Evolutionary conservation across 257 asterid genomes (phyloP).

Genomic region (Sherardia arvensis): DNA sequence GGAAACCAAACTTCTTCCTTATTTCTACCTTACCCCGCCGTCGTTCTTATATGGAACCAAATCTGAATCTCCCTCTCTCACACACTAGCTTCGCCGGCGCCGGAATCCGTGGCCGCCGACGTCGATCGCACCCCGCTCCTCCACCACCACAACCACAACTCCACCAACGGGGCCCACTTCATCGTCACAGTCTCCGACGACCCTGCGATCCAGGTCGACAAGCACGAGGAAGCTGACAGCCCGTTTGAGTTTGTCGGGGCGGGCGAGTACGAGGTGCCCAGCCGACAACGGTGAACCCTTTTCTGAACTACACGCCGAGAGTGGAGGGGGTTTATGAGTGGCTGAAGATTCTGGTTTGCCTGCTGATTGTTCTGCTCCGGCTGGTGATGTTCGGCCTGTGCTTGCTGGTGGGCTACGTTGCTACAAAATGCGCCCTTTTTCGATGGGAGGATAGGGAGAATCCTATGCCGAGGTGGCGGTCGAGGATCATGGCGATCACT

Average conservation of each 20-base stretch:
- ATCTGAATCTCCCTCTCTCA: conserved; percentile 4
- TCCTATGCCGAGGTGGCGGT: conserved; percentile 88
- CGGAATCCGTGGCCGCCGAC: conserved; percentile 20
- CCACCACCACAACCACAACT: conserved; percentile 13
- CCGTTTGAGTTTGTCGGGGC: conserved; percentile 66
- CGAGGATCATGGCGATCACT: conserved; percentile 79
- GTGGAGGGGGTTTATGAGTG: conserved; percentile 88
- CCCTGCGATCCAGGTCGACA: conserved; percentile 4
- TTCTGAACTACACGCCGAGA: conserved; percentile 48
- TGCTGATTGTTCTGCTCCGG: conserved; percentile 61
- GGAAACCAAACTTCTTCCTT: too few relatives aligned
- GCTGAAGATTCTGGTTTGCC: conserved; percentile 62
- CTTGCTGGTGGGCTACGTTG: conserved; percentile 55
- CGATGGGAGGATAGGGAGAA: conserved; percentile 81
- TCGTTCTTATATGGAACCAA: too few relatives aligned
- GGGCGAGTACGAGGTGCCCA: conserved; percentile 49
- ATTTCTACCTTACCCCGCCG: too few relatives aligned
- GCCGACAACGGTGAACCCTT: conserved; percentile 71
- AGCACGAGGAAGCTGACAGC: conserved; percentile 12
- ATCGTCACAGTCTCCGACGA: conserved; percentile 42
- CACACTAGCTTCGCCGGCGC: conserved; percentile 24
- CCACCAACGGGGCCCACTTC: conserved; percentile 24
- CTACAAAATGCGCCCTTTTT: conserved; percentile 46
- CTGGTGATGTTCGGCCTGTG: conserved; percentile 56
- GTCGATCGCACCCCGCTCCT: conserved; percentile 33